Evolutionary conservation across 1,284 basidiomycete genomes (phyloP).

Genomic region (Salmacisia buchloeana): DNA sequence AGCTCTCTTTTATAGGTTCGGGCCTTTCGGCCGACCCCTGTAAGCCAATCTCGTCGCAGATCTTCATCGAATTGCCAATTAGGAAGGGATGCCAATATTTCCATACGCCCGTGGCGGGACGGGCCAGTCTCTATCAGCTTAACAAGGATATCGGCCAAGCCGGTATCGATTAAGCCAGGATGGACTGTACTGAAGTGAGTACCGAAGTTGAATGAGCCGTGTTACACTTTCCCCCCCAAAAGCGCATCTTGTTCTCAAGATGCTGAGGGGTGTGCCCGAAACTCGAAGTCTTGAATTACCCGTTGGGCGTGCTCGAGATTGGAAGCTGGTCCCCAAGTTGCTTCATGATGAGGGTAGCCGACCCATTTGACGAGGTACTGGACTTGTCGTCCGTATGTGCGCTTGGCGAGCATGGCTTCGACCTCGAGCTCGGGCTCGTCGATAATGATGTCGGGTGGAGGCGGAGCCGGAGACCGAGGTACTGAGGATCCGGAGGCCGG

Average conservation of each 20-base stretch:
- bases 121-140: neutral
- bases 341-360: neutral
- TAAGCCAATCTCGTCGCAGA: too few species aligned
- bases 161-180: neutral
- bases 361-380: neutral
- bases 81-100: too few species aligned
- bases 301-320: neutral
- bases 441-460: slow-evolving; percentile 36
- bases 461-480: slow-evolving; percentile 36
- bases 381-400: neutral
- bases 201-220: too few species aligned
- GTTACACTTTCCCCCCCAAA: neutral
- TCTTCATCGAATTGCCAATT: too few species aligned
- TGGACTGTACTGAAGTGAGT: neutral
- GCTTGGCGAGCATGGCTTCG: slow-evolving; percentile 33
- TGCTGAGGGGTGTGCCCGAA: neutral
- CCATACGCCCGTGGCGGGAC: too few species aligned
- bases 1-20: too few species aligned
- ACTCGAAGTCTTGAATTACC: neutral
- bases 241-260: neutral
- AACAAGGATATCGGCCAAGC: neutral
- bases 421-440: slow-evolving; percentile 28
- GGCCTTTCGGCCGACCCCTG: too few species aligned
- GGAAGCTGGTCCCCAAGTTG: neutral
- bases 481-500: slow-evolving; percentile 21